phyloP scores from a whole-genome alignment of 2,329 filamentous ascomycete species.

The Sporothrix variecibatus region DNA sequence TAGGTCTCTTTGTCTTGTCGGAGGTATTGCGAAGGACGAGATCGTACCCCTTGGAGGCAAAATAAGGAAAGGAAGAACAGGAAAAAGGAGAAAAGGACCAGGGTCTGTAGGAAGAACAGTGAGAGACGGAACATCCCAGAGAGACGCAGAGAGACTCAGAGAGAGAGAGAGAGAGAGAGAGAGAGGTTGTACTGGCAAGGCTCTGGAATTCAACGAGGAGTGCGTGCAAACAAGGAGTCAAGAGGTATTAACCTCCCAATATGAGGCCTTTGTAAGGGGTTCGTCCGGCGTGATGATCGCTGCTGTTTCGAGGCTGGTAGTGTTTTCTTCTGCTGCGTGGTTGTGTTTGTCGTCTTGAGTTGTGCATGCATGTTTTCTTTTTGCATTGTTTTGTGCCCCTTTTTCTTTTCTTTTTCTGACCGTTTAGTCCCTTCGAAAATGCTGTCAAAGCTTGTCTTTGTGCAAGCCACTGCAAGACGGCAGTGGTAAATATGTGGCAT shows the following conservation, averaged over 20 bases:
- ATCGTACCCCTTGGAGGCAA: conserved; percentile 2
- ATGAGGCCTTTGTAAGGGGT: conserved; percentile 4
- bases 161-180: background rate
- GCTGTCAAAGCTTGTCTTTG: background rate
- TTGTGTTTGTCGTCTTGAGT: background rate
- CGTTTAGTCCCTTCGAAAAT: background rate
- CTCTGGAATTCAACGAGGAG: background rate
- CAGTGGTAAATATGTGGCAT: background rate
- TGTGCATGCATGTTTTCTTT: background rate
- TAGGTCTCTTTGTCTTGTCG: background rate
- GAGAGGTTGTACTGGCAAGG: background rate
- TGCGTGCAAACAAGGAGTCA: conserved; percentile 1
- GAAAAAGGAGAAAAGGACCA: background rate
- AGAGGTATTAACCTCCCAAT: background rate
- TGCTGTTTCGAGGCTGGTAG: conserved; percentile 1
- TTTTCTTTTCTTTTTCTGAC: background rate
- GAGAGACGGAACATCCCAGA: background rate
- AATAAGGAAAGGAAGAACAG: background rate
- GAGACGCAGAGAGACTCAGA: background rate
- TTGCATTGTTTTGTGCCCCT: background rate
- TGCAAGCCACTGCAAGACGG: background rate
- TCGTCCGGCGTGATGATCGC: background rate
- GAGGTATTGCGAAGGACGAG: conserved; percentile 13
- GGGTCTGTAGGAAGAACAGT: background rate
- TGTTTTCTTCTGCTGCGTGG: background rate